Conservation (phyloP, 2,329 filamentous ascomycete species). For the Xylaria multiplex region DNA sequence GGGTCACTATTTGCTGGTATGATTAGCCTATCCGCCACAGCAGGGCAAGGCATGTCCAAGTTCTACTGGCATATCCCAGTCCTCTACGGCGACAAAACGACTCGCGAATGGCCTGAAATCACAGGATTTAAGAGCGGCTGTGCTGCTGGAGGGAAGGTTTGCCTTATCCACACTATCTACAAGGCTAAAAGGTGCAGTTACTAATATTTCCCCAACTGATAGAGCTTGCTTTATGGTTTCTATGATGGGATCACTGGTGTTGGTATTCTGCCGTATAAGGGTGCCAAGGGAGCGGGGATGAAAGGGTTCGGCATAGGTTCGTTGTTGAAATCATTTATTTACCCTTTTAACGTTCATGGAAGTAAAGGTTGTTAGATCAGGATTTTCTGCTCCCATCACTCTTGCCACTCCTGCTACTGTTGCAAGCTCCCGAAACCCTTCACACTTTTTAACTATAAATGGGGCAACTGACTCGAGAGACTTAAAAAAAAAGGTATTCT, state of each 20-base stretch:
- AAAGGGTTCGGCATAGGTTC: constrained; percentile 23
- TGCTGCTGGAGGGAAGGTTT: constrained; percentile 26
- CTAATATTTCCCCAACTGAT: background rate
- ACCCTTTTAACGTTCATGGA: too few relatives aligned
- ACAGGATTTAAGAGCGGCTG: constrained; percentile 26
- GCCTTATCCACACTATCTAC: background rate
- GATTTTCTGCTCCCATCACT: too few relatives aligned
- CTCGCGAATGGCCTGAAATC: constrained; percentile 29
- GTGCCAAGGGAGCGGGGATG: constrained; percentile 21
- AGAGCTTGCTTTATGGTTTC: constrained; percentile 25
- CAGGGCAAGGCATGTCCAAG: constrained; percentile 28
- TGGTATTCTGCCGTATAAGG: constrained; percentile 21
- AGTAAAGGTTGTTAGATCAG: too few relatives aligned
- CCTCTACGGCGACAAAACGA: constrained; percentile 28
- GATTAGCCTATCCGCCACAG: constrained; percentile 18
- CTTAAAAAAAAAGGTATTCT: background rate
- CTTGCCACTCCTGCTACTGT: too few relatives aligned
- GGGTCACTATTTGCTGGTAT: constrained; percentile 24
- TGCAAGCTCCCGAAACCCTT: too few relatives aligned
- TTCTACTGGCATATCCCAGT: constrained; percentile 31
- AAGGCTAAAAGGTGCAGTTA: background rate
- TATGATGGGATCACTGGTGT: constrained; percentile 30
- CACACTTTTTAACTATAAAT: too few relatives aligned
- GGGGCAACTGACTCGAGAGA: too few relatives aligned
- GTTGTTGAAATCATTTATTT: too few relatives aligned